These are phyloP conservation scores for Escallonia herrerae DNA, from an alignment of 129 eudicot genomes.

Conservation along the genomic window DNA sequence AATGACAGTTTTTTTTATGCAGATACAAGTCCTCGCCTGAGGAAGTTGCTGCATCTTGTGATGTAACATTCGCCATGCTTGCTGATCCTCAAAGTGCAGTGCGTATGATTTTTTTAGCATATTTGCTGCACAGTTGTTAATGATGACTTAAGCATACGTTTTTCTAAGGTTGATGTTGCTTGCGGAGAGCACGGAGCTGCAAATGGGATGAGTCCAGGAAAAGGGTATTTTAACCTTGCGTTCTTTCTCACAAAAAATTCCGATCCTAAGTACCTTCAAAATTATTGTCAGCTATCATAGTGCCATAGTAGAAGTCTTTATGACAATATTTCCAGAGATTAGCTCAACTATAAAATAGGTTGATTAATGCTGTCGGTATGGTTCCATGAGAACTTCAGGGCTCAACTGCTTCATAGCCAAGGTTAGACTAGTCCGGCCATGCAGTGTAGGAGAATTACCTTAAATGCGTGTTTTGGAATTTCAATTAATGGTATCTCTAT, in stretches of 20 bases:
- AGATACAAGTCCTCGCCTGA: slow-evolving; percentile 78
- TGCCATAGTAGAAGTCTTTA: too few species aligned
- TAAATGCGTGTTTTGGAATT: too few species aligned
- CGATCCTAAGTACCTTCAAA: too few species aligned
- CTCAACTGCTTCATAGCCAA: too few species aligned
- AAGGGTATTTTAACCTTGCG: slow-evolving; percentile 54
- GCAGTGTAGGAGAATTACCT: too few species aligned
- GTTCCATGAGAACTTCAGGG: too few species aligned
- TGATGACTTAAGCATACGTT: slow-evolving; percentile 7
- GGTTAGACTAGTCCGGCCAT: too few species aligned
- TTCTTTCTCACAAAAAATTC: neutral
- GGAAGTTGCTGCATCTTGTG: slow-evolving; percentile 95
- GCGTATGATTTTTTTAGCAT: slow-evolving; percentile 40
- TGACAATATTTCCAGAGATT: too few species aligned
- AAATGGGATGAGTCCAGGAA: slow-evolving; percentile 79
- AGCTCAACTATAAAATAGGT: too few species aligned
- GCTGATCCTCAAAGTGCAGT: slow-evolving; percentile 99
- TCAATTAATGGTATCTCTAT: too few species aligned
- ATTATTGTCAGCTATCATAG: too few species aligned
- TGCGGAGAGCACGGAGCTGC: slow-evolving; percentile 88
- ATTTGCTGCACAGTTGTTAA: neutral
- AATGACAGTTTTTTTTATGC: slow-evolving; percentile 6
- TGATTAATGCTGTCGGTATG: too few species aligned
- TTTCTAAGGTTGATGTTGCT: slow-evolving; percentile 69
- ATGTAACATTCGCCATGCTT: slow-evolving; percentile 96